Conservation (phyloP, 768 basidiomycete species). For the Agaricus blazei region DNA sequence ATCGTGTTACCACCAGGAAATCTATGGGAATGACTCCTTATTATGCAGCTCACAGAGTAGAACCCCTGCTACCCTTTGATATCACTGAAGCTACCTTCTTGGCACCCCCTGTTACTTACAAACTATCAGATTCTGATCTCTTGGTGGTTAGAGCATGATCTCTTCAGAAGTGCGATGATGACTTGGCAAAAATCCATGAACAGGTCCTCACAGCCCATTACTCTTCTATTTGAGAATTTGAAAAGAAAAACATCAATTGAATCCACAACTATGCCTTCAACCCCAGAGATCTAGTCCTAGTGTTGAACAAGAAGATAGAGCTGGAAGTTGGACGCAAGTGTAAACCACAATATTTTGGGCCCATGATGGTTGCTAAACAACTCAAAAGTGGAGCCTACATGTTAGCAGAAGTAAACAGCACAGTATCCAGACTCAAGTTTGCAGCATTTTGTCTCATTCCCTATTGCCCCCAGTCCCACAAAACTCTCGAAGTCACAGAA, state of each 20-base stretch:
- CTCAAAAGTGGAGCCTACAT: slow-evolving; percentile 23
- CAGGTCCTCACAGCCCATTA: slow-evolving; percentile 8
- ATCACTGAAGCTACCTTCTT: slow-evolving; percentile 17
- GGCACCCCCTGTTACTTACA: neutral
- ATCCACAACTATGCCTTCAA: slow-evolving; percentile 23
- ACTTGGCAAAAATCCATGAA: slow-evolving; percentile 8
- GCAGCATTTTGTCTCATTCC: slow-evolving; percentile 23
- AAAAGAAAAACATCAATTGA: slow-evolving; percentile 14
- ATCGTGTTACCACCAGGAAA: slow-evolving; percentile 20
- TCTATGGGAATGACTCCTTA: slow-evolving; percentile 26
- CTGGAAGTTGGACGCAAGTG: slow-evolving; percentile 23
- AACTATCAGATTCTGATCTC: slow-evolving; percentile 11
- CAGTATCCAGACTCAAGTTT: slow-evolving; percentile 17
- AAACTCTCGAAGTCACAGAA: slow-evolving; percentile 1
- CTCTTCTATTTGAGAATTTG: slow-evolving; percentile 20
- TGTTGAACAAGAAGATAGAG: slow-evolving; percentile 27
- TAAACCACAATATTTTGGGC: slow-evolving; percentile 27
- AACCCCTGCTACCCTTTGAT: slow-evolving; percentile 23
- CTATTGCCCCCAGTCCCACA: slow-evolving; percentile 13
- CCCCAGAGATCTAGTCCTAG: slow-evolving; percentile 26
- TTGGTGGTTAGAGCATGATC: slow-evolving; percentile 10
- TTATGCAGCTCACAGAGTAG: slow-evolving; percentile 20
- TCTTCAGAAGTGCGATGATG: slow-evolving; percentile 15
- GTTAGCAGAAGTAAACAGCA: slow-evolving; percentile 21
- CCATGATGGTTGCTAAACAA: neutral